These are phyloP conservation scores for Pleurotus cornucopiae DNA, from an alignment of 768 basidiomycete genomes.

Conservation along the genomic window DNA sequence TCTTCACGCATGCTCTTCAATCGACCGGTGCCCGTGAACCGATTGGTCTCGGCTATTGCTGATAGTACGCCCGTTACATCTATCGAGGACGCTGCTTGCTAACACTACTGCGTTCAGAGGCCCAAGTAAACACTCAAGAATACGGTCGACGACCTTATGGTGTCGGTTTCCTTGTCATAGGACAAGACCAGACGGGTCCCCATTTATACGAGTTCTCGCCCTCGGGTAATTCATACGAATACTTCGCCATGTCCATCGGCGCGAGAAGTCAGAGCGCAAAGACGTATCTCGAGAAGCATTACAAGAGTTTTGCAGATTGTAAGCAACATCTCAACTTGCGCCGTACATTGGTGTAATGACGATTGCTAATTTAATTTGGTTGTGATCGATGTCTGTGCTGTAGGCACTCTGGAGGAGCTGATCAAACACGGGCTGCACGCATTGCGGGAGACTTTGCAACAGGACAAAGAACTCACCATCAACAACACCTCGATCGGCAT, in stretches of 20 bases:
- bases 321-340: slow-evolving; percentile 24
- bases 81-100: neutral
- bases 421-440: slow-evolving; percentile 93
- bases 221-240: slow-evolving; percentile 95
- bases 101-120: slow-evolving; percentile 52
- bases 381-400: neutral
- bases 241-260: slow-evolving; percentile 97
- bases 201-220: slow-evolving; percentile 99
- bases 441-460: slow-evolving; percentile 93
- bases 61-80: slow-evolving; percentile 61
- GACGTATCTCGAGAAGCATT: slow-evolving; percentile 96
- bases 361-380: neutral
- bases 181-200: slow-evolving; percentile 93
- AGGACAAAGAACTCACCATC: slow-evolving; percentile 92
- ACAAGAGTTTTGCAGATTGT: slow-evolving; percentile 84
- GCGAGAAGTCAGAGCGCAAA: slow-evolving; percentile 98
- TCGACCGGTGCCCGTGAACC: slow-evolving; percentile 89
- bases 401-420: slow-evolving; percentile 83
- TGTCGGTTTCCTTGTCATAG: slow-evolving; percentile 97
- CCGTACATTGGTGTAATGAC: too few relatives aligned
- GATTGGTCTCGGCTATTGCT: slow-evolving; percentile 89
- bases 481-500: slow-evolving; percentile 96
- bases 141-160: slow-evolving; percentile 97
- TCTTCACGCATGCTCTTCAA: slow-evolving; percentile 92
- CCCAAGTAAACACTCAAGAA: slow-evolving; percentile 97